Evolutionary conservation across 768 basidiomycete species (phyloP).

Genomic region (Ephemerocybe angulata): DNA sequence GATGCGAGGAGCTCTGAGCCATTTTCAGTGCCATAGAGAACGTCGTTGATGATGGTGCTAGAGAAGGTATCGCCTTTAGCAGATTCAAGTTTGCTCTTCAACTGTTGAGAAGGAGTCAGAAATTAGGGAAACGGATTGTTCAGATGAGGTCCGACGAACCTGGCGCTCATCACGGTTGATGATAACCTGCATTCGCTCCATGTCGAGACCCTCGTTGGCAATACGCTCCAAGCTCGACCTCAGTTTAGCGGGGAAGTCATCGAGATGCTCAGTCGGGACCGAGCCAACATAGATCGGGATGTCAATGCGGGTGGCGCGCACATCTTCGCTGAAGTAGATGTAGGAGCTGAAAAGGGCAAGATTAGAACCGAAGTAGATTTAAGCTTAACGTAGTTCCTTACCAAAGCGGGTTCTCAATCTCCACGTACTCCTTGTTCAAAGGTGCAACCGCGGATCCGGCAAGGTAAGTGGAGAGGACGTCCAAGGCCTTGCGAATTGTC

Average conservation of each 20-base stretch:
- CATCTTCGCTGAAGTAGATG: constrained; percentile 80
- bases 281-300: constrained; percentile 78
- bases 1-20: constrained; percentile 72
- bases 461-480: constrained; percentile 82
- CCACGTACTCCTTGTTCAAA: constrained; percentile 87
- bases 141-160: constrained; percentile 33
- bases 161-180: constrained; percentile 87
- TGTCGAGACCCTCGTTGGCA: constrained; percentile 68
- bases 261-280: constrained; percentile 76
- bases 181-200: constrained; percentile 84
- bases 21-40: constrained; percentile 80
- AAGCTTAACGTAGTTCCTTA: constrained; percentile 28
- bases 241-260: constrained; percentile 67
- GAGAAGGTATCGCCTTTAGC: constrained; percentile 80
- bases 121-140: constrained; percentile 3
- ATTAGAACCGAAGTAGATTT: neutral
- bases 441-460: constrained; percentile 82
- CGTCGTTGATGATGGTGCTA: constrained; percentile 71
- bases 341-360: constrained; percentile 59
- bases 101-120: constrained; percentile 38
- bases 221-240: constrained; percentile 67
- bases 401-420: constrained; percentile 89
- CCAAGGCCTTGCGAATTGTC: constrained; percentile 56
- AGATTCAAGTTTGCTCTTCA: constrained; percentile 81
- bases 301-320: constrained; percentile 66